Percentiles rank a stretch among this genome's conserved stretches.
Conservation (phyloP, 257 asterid species). For the Forsythia suspensa region DNA sequence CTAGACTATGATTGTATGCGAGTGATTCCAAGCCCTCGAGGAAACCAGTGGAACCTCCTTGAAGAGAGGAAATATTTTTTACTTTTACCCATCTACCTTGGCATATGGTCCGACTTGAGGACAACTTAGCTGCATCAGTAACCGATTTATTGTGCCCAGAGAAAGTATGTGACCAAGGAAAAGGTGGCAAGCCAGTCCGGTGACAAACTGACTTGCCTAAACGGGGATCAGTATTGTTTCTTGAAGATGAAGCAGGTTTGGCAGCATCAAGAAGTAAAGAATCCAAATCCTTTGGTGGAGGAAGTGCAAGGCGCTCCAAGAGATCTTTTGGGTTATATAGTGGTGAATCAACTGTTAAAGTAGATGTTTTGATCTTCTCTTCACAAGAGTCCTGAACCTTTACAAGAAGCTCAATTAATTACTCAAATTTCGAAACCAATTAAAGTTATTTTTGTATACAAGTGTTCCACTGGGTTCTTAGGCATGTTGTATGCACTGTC, state of each 20-base stretch:
- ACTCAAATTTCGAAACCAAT: constrained; percentile 4
- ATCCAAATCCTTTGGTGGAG: constrained; percentile 81
- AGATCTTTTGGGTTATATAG: constrained; percentile 54
- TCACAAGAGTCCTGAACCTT: constrained; percentile 51
- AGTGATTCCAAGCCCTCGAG: constrained; percentile 60
- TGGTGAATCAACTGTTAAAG: constrained; percentile 32
- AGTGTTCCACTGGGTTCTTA: background rate
- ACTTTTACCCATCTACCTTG: constrained; percentile 86
- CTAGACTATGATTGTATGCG: constrained; percentile 61
- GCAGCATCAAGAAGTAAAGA: constrained; percentile 66
- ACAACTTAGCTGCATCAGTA: constrained; percentile 63
- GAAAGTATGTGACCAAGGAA: constrained; percentile 82
- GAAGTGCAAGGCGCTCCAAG: constrained; percentile 72
- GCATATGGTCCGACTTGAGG: constrained; percentile 64
- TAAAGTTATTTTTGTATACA: background rate
- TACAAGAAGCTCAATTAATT: constrained; percentile 13
- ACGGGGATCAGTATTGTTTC: constrained; percentile 61
- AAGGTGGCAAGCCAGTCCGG: constrained; percentile 84
- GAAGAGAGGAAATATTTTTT: constrained; percentile 39
- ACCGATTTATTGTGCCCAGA: constrained; percentile 65
- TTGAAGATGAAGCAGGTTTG: constrained; percentile 54
- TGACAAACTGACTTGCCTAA: constrained; percentile 51
- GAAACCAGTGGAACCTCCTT: constrained; percentile 47
- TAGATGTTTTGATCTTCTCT: constrained; percentile 32
- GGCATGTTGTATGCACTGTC: background rate